Evolutionary conservation across 805 yeast species (phyloP), one percentile per base, ranked within the genome.

Genomic region (Ogataea thermomethanolica): DNA sequence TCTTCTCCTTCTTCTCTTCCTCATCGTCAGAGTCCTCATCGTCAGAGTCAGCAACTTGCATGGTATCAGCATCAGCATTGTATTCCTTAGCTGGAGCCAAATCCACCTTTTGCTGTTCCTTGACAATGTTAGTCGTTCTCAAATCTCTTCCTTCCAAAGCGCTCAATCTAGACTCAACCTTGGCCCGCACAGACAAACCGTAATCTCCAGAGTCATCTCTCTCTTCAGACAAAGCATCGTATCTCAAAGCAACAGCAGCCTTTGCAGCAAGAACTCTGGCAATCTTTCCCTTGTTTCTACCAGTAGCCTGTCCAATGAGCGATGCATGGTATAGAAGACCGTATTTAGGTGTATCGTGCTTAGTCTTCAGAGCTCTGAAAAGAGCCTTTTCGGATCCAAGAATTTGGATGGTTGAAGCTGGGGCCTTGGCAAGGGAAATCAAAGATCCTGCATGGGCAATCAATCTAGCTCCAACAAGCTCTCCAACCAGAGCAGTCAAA

Each of bases 371-470:
- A 48, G 99, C 99, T 74, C 99, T 84, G 79, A 93, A 93, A 46
- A 93, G 75, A 30, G 99, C 99, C 79, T 93, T 93, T 73, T 93
- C 99, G 50, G 99, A 98, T 67, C 99, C 99, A 64, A 93, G 77
- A 54, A 93, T 91, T 76, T 93, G 99, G 50, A 93, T 84, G 43
- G 99, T 93, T 15, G 99, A 93, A 48, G 99, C 98, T 54, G 99
- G 98, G 35, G 97, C 95, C 73, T 93, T 93, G 53, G 99, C 95
- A 57, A 93, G 76, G 44, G 95, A 87, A 57, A 90, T 82, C 57
- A 93, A 73, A 53, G 96, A 86, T 59, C 99, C 99, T 39, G 98
- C 82, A 66, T 93, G 99, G 30, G 99, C 93, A 64, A 93, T 93
- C 63, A 93, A 78, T 71, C 99, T 81, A 46, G 99, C 99, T 69